Evolutionary conservation across 2,329 filamentous ascomycete genomes (phyloP).

Genomic region (Decorospora gaudefroyi): DNA sequence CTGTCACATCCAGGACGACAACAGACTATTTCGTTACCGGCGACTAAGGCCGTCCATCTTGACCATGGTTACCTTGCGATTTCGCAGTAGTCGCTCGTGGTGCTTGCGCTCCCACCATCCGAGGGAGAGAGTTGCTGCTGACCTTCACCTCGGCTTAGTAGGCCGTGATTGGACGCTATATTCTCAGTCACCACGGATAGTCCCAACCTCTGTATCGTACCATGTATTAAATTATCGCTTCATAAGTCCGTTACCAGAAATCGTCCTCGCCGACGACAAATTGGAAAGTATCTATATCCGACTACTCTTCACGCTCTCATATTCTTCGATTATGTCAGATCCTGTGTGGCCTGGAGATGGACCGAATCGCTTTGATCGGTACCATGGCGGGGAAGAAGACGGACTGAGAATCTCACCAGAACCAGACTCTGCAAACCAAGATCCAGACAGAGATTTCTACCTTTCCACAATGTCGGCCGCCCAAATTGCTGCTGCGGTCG

Average conservation of each 20-base stretch:
- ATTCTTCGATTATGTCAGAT: constrained; percentile 4
- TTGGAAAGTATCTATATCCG: neutral
- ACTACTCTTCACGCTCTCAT: neutral
- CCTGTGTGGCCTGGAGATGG: constrained; percentile 2
- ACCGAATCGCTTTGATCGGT: constrained; percentile 6
- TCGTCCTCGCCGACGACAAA: neutral
- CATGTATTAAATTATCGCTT: neutral
- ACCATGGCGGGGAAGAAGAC: constrained; percentile 1
- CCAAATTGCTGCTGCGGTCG: too few species aligned
- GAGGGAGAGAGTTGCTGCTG: neutral
- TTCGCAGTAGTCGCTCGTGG: neutral
- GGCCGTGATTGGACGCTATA: neutral
- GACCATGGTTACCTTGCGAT: neutral
- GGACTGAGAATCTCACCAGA: neutral
- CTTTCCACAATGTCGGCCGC: too few species aligned
- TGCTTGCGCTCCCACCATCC: neutral
- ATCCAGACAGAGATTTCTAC: neutral
- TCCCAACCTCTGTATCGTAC: too few species aligned
- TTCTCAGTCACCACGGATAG: neutral
- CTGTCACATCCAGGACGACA: too few species aligned
- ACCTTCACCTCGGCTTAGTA: constrained; percentile 5
- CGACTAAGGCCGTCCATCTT: neutral
- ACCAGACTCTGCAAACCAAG: neutral
- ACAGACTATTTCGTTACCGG: neutral
- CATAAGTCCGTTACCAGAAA: neutral